A percentile compares a stretch with the other conserved stretches of the same genome.
Evolutionary conservation across 768 basidiomycete genomes (phyloP).

Genomic region (Filobasidium wieringae): DNA sequence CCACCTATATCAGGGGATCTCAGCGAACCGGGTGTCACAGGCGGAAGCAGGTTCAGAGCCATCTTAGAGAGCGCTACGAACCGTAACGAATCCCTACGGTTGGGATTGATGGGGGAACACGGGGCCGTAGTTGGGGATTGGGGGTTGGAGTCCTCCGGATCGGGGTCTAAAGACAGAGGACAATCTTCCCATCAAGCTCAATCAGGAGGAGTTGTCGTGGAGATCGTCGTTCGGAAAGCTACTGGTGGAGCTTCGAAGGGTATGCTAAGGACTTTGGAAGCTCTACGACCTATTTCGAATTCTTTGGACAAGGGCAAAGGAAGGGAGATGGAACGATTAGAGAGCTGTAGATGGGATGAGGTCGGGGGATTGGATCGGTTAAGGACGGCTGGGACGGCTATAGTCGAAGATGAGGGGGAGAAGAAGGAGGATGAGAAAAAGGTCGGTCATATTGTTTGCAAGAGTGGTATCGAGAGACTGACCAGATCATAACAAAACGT

Average conservation of each 20-base stretch:
- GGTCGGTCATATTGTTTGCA: background rate
- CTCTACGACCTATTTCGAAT: background rate
- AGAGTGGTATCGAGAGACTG: background rate
- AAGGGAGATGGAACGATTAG: background rate
- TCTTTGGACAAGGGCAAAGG: background rate
- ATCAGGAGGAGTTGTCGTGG: constrained; percentile 50
- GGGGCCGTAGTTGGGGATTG: constrained; percentile 50
- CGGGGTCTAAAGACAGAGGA: background rate
- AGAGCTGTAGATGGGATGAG: constrained; percentile 17
- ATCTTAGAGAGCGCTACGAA: constrained; percentile 57
- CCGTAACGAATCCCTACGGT: constrained; percentile 52
- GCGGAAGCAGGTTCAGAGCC: constrained; percentile 58
- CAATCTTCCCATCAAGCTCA: constrained; percentile 7
- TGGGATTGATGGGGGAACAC: constrained; percentile 44
- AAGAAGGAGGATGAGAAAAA: constrained; percentile 1
- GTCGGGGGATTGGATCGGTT: constrained; percentile 10
- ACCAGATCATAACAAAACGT: constrained; percentile 42
- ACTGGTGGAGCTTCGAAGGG: constrained; percentile 30
- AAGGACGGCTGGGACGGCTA: constrained; percentile 42
- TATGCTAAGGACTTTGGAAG: constrained; percentile 30
- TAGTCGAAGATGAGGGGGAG: constrained; percentile 1
- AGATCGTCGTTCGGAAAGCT: constrained; percentile 45
- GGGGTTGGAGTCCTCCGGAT: constrained; percentile 44
- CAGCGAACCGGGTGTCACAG: background rate
- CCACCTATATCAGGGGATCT: constrained; percentile 50